Base-by-base conservation (phyloP, 1,284 basidiomycete genomes). In the Microbotryum violaceum region DNA sequence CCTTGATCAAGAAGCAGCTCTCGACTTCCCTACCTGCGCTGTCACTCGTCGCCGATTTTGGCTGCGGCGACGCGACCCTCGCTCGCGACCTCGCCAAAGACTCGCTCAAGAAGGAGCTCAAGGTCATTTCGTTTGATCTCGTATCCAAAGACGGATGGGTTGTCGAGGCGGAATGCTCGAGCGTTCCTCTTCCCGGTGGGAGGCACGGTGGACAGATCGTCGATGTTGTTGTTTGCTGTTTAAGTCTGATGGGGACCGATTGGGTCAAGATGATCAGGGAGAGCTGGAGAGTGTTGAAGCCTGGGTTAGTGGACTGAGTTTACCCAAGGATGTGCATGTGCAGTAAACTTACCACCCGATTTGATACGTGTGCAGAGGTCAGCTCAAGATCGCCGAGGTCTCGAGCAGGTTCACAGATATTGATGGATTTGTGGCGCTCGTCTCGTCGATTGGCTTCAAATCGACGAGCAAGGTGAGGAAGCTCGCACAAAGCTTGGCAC, bases 191-290 rank as follows among this genome's bases (percentile, higher is more conserved):
- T 12, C 71, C 71, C 0, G 70, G 68, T 1, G 63, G 59, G 3
- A 44, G 21, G 1, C 42, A 44, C 7, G 71, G 69, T n/a, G 71
- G 73, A 21, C 70, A 89, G 66, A 76, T 96, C 6, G 89, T 89
- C 4, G 94, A 99, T 73, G 86, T 89, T 6, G 91, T 85, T 1
- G 86, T 98, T 31, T 98, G 92, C 74, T 91, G 92, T 49, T 79
- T 99, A 63, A 94, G 91, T 71, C 79, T 99, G 64, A 99, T 99
- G 96, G 89, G 91, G 45, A 90, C 86, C 12, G 97, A 99, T 74
- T 99, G 96, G 96, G 82, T 91, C 18, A 82, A 82, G 27, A 92
- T 91, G 74, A 81, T 97, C 45, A 80, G 87, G 37, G 94, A 99
- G 75, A 88, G 89, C 4, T 88, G 88, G 82, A 80, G 96, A 62